phyloP scores from a whole-genome alignment of 2,329 filamentous ascomycete genomes.

The Scolecobasidium constrictum region DNA sequence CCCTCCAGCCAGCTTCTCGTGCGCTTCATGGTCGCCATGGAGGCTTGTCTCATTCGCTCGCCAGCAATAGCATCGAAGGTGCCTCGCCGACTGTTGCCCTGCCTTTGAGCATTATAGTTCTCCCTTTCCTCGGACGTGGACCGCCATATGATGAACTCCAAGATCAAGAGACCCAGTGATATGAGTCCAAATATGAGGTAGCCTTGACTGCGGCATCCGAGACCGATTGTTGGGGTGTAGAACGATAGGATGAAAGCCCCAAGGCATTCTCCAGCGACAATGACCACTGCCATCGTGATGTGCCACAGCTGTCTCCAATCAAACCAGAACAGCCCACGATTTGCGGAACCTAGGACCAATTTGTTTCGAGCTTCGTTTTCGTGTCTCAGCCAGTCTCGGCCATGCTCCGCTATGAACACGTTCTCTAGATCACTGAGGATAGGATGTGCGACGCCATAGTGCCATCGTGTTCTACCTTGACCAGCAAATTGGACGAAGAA shows the following conservation, averaged over 20 bases:
- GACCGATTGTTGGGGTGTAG: conserved; percentile 10
- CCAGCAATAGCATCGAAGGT: not conserved
- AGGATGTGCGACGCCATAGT: conserved; percentile 10
- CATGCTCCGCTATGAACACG: conserved; percentile 8
- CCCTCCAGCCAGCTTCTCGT: not conserved
- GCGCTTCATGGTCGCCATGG: not conserved
- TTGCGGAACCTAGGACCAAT: conserved; percentile 7
- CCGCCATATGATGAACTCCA: conserved; percentile 9
- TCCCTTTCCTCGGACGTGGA: conserved; percentile 5
- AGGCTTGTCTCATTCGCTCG: not conserved
- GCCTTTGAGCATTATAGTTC: not conserved
- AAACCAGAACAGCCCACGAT: conserved; percentile 10
- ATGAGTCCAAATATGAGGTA: conserved; percentile 8
- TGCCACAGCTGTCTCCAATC: conserved; percentile 10
- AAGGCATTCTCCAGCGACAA: conserved; percentile 4
- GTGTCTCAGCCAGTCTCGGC: conserved; percentile 9
- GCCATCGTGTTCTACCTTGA: conserved; percentile 10
- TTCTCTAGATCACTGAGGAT: conserved; percentile 11
- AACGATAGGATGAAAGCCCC: conserved; percentile 10
- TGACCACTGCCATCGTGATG: conserved; percentile 3
- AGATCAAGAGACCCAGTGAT: conserved; percentile 1
- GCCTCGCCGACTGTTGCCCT: not conserved
- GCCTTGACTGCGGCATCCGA: conserved; percentile 9
- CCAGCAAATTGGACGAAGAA: conserved; percentile 10
- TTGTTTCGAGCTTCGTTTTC: conserved; percentile 7